Conservation (phyloP, 192 early-diverging fungal genomes). For the Ambispora gerdemannii region DNA sequence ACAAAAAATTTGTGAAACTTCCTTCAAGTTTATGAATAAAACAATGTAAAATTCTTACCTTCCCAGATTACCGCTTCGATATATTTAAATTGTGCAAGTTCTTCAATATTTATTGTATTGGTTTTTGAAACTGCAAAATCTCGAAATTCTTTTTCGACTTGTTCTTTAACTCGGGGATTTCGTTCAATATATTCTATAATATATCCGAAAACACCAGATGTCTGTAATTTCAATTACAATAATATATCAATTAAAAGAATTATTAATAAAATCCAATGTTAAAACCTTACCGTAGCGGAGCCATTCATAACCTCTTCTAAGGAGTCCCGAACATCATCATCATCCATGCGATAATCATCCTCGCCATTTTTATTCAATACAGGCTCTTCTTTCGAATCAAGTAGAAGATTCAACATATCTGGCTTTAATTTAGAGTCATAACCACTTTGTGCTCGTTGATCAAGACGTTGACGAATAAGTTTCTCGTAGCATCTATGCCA, state of each 20-base stretch:
- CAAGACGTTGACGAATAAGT: not conserved
- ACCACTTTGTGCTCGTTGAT: not conserved
- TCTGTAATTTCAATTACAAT: constrained; percentile 8
- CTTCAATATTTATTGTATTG: not conserved
- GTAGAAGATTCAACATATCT: not conserved
- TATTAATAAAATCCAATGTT: not conserved
- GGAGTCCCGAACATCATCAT: not conserved
- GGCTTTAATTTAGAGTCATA: not conserved
- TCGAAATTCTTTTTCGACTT: too few relatives aligned
- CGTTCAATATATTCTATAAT: not conserved
- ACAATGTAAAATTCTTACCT: too few relatives aligned
- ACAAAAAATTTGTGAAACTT: too few relatives aligned
- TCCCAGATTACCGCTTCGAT: not conserved
- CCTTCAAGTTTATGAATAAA: too few relatives aligned
- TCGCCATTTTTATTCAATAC: not conserved
- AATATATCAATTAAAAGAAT: too few relatives aligned
- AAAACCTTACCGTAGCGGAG: not conserved
- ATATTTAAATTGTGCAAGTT: not conserved
- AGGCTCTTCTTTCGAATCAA: not conserved
- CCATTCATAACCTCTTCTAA: not conserved
- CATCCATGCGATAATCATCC: not conserved
- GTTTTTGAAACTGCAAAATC: not conserved
- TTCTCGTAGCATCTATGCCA: too few relatives aligned
- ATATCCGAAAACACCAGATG: not conserved
- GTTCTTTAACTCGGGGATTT: not conserved